Percentiles rank a stretch among this genome's conserved stretches.
phyloP scores from a whole-genome alignment of 768 basidiomycete genomes.

The Lactarius sp. region DNA sequence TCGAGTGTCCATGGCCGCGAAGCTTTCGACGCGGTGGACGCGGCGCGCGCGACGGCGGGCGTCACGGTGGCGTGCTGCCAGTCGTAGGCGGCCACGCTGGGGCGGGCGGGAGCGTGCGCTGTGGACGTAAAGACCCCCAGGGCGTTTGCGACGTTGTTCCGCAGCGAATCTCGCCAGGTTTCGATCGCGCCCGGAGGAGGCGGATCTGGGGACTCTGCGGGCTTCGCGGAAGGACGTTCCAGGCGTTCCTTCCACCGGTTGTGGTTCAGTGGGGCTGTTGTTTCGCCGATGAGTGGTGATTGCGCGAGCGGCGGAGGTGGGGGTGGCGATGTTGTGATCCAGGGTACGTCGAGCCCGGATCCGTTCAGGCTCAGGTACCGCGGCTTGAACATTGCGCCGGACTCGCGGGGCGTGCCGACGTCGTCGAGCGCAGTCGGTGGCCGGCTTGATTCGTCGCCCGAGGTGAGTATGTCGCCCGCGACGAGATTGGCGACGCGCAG shows the following conservation, averaged over 20 bases:
- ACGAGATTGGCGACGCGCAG: slow-evolving; percentile 46
- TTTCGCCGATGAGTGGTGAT: not conserved
- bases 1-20: slow-evolving; percentile 39
- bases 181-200: slow-evolving; percentile 1
- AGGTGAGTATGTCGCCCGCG: slow-evolving; percentile 40
- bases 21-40: slow-evolving; percentile 1
- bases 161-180: slow-evolving; percentile 23
- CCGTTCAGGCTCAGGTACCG: slow-evolving; percentile 34
- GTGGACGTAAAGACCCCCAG: slow-evolving; percentile 11
- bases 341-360: slow-evolving; percentile 34
- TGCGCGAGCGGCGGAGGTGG: not conserved
- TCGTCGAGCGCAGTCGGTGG: slow-evolving; percentile 28
- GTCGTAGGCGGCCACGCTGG: not conserved
- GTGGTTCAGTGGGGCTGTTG: not conserved
- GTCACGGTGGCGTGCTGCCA: not conserved
- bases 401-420: slow-evolving; percentile 25
- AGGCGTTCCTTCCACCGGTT: slow-evolving; percentile 21
- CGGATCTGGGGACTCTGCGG: not conserved
- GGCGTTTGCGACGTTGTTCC: slow-evolving; percentile 21
- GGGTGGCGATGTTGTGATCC: slow-evolving; percentile 24
- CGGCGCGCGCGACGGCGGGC: not conserved
- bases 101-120: not conserved
- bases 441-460: slow-evolving; percentile 31
- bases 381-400: slow-evolving; percentile 27
- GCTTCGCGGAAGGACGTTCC: slow-evolving; percentile 4